Evolutionary conservation across 305 asterid genomes (phyloP).

Genomic region (Rubia tinctorum): DNA sequence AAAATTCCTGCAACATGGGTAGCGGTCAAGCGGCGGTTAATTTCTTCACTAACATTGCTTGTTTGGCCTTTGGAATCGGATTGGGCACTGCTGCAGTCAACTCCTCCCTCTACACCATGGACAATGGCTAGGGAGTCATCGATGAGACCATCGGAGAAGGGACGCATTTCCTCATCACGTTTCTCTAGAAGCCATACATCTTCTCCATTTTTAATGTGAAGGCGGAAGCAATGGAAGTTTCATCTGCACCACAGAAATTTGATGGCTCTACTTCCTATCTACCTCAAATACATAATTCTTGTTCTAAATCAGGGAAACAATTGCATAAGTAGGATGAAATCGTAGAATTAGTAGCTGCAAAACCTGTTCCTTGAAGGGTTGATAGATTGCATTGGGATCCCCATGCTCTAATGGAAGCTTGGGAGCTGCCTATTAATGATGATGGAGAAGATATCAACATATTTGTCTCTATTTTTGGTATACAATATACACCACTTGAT

Average conservation of each 20-base stretch:
- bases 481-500: slow-evolving; percentile 12
- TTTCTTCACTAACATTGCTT: slow-evolving; percentile 60
- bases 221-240: slow-evolving; percentile 31
- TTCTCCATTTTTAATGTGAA: slow-evolving; percentile 34
- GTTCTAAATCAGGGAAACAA: slow-evolving; percentile 5
- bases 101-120: slow-evolving; percentile 83
- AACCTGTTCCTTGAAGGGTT: slow-evolving; percentile 39
- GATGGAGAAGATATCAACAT: slow-evolving; percentile 17
- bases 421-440: slow-evolving; percentile 59
- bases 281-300: background rate
- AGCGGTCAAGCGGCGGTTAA: slow-evolving; percentile 60
- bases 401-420: slow-evolving; percentile 69
- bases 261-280: slow-evolving; percentile 25
- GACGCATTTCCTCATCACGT: slow-evolving; percentile 76
- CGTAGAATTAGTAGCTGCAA: slow-evolving; percentile 24
- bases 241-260: slow-evolving; percentile 28
- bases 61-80: slow-evolving; percentile 71
- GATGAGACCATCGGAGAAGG: slow-evolving; percentile 79
- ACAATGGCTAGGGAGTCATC: slow-evolving; percentile 88
- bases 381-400: slow-evolving; percentile 78
- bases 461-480: slow-evolving; percentile 19
- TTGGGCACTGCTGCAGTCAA: slow-evolving; percentile 47
- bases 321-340: slow-evolving; percentile 18
- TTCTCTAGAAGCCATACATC: slow-evolving; percentile 87
- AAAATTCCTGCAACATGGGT: slow-evolving; percentile 34